A percentile compares a stretch with the other conserved stretches of the same genome.
These are phyloP conservation scores for Dipteronia dyeriana DNA, from an alignment of 345 rosid species.

Conservation along the genomic window DNA sequence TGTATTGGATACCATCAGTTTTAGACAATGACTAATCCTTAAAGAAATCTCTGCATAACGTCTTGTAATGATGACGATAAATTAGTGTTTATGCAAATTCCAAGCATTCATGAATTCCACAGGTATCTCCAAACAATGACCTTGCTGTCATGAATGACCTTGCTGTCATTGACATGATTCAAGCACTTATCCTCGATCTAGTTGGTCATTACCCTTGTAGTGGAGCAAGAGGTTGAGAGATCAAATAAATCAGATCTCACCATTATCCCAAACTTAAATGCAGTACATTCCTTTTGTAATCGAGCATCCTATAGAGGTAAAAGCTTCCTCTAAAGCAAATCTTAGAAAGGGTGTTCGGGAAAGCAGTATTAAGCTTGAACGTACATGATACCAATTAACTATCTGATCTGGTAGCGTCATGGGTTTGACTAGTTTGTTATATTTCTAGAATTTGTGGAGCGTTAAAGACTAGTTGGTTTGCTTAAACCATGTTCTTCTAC, in stretches of 20 bases:
- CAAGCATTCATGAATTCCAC: not conserved
- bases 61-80: not conserved
- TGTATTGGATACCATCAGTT: not conserved
- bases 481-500: not conserved
- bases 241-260: no score
- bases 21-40: not conserved
- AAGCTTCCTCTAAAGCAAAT: no score
- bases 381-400: no score
- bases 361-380: no score
- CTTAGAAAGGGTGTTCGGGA: no score
- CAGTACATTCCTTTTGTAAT: no score
- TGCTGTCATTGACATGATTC: not conserved
- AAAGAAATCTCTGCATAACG: not conserved
- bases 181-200: not conserved
- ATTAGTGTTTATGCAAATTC: not conserved
- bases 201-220: not conserved
- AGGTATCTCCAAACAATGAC: not conserved
- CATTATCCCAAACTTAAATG: no score
- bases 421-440: not conserved
- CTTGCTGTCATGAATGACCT: no score
- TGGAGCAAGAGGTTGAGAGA: not conserved
- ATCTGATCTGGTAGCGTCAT: not conserved
- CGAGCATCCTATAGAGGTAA: no score
- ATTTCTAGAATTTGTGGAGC: not conserved
- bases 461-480: not conserved